Evolutionary conservation across 2,329 filamentous ascomycete species (phyloP), one percentile per base, ranked within the genome.

Genomic region (Penicillium sp.): DNA sequence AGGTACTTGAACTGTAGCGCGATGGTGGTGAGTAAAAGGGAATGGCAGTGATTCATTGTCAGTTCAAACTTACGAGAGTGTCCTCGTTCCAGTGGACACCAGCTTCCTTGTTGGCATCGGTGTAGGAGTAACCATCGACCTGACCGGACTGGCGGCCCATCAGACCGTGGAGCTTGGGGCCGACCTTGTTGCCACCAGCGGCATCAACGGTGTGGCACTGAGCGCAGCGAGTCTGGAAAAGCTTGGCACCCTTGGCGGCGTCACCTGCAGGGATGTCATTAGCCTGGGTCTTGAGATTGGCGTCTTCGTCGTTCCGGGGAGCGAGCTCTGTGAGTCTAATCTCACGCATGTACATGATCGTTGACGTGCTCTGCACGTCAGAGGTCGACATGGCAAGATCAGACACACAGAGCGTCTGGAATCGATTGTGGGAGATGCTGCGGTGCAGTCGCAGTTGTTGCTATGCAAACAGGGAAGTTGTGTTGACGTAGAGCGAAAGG

Each of bases 101-200:
- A 85, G 96, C 96, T 76, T 89, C 82, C 90, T 98, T 98, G 90
- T 99, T 99, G 86, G 93, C 95, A 76, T 99, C 95, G 80, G 95
- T 96, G 88, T 98, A 99, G 76, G 91, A 83, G 87, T 90, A 99
- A 68, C 95, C 93, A 47, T 91, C 89, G 70, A 96, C 91, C 77
- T 88, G 85, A 73, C 95, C 95, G 65, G 90, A 91, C 85, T 96
- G 90, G 79, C 95, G 93, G 79, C 95, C 95, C 79, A 96, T 99
- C 68, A 99, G 91, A 77, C 95, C 95, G 88, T 96, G 87, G 72
- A 99, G 88, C 78, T 92, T 92, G 74, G 95, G 95, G 77, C 95
- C 95, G 80, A 96, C 91, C 89, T 98, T 98, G 91, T 97, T 96
- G 81, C 87, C 87, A 81, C 93, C 95, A 72, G 85, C 89, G 65